A percentile compares a stretch with the other conserved stretches of the same genome.
These are phyloP conservation scores for Sphagnum fallax DNA, from an alignment of 228 moss, liverwort and hornwort species.

Conservation along the genomic window DNA sequence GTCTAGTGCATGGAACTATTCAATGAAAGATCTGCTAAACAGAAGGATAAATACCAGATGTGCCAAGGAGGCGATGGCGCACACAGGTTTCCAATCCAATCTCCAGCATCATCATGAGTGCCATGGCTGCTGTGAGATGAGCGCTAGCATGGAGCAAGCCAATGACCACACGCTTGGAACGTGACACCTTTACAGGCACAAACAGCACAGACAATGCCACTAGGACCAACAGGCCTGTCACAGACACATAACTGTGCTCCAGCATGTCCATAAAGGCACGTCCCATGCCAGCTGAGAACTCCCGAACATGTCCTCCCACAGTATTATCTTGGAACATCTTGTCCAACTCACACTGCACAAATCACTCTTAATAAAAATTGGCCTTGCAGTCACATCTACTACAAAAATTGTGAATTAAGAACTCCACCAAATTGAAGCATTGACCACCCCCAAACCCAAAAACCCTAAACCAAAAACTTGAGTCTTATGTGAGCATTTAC, in stretches of 20 bases:
- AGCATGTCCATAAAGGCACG: constrained; percentile 59
- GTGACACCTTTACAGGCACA: constrained; percentile 63
- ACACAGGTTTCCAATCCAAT: constrained; percentile 61
- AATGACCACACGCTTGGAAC: constrained; percentile 53
- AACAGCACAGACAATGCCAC: constrained; percentile 37
- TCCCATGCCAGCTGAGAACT: constrained; percentile 51
- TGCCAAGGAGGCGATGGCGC: constrained; percentile 57
- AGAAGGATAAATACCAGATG: constrained; percentile 33
- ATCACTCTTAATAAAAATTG: too few relatives aligned
- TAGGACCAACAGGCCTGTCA: constrained; percentile 39
- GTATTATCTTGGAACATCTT: constrained; percentile 44
- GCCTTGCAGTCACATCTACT: too few relatives aligned
- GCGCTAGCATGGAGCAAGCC: constrained; percentile 53
- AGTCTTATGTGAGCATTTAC: too few relatives aligned
- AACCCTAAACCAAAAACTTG: too few relatives aligned
- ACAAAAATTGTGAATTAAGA: not conserved
- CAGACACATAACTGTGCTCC: constrained; percentile 61
- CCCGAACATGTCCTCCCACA: constrained; percentile 36
- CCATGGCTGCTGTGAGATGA: constrained; percentile 55
- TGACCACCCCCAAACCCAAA: not conserved
- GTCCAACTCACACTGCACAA: constrained; percentile 48
- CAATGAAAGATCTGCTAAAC: not conserved
- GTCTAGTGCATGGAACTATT: too few relatives aligned
- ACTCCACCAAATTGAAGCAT: not conserved
- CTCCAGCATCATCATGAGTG: constrained; percentile 54